Conservation (phyloP, 768 basidiomycete species). For the Pulveroboletus sp. region DNA sequence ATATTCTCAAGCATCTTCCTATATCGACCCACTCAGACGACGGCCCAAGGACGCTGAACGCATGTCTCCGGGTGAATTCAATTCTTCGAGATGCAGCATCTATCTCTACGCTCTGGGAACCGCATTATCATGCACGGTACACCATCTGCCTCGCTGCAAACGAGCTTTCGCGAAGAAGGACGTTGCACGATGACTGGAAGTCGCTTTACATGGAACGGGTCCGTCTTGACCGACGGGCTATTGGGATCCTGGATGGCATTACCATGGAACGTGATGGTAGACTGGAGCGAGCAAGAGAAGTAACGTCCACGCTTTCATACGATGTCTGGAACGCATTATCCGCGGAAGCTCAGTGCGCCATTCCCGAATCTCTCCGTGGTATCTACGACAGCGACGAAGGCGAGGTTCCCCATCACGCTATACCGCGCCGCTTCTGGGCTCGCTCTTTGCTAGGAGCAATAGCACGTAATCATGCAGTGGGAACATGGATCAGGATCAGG, state of each 20-base stretch:
- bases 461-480: slow-evolving; percentile 39
- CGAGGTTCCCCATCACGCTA: slow-evolving; percentile 25
- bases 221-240: slow-evolving; percentile 40
- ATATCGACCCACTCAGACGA: slow-evolving; percentile 19
- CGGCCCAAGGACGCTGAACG: slow-evolving; percentile 34
- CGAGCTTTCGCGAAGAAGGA: slow-evolving; percentile 35
- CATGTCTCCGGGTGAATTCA: slow-evolving; percentile 38
- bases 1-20: slow-evolving; percentile 36
- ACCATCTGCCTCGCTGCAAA: slow-evolving; percentile 34
- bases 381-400: slow-evolving; percentile 9
- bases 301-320: slow-evolving; percentile 40
- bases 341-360: slow-evolving; percentile 33
- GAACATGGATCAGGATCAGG: slow-evolving; percentile 33
- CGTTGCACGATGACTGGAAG: slow-evolving; percentile 40
- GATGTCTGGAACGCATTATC: slow-evolving; percentile 57
- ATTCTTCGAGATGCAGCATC: slow-evolving; percentile 44
- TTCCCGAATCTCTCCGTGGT: slow-evolving; percentile 31
- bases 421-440: slow-evolving; percentile 52
- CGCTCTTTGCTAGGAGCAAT: slow-evolving; percentile 41
- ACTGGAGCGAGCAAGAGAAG: slow-evolving; percentile 35
- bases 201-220: slow-evolving; percentile 43
- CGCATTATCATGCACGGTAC: slow-evolving; percentile 51
- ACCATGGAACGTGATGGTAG: slow-evolving; percentile 36
- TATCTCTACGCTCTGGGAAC: slow-evolving; percentile 44
- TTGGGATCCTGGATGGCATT: slow-evolving; percentile 41